phyloP scores from a whole-genome alignment of 1,284 basidiomycete species.

The Puccinia hordei region DNA sequence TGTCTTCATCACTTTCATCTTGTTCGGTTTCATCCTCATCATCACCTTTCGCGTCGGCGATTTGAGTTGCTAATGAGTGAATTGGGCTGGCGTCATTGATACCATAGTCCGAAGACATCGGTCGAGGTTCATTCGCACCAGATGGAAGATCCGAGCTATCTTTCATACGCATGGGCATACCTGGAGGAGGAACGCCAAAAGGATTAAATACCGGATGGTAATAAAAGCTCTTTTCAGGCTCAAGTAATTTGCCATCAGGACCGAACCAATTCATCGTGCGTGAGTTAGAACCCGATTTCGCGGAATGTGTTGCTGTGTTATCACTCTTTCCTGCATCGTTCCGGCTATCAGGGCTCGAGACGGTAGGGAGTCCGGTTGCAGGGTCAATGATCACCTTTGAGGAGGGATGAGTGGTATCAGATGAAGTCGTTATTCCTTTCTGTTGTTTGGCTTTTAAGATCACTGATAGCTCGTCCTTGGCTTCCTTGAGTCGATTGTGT shows the following conservation, averaged over 20 bases:
- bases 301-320: not conserved
- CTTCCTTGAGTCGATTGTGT: constrained; percentile 36
- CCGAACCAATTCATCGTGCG: constrained; percentile 49
- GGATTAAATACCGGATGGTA: constrained; percentile 59
- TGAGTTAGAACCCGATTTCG: constrained; percentile 2
- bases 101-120: not conserved
- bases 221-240: constrained; percentile 58
- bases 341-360: not conserved
- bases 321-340: not conserved
- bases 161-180: constrained; percentile 56
- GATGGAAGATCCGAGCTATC: constrained; percentile 7
- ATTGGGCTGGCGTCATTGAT: not conserved
- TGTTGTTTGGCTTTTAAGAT: constrained; percentile 36
- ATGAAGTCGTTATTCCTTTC: not conserved
- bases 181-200: constrained; percentile 59
- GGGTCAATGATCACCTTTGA: constrained; percentile 44
- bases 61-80: not conserved
- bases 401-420: not conserved
- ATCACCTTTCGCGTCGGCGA: not conserved
- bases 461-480: constrained; percentile 19
- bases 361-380: constrained; percentile 38
- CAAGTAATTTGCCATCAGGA: constrained; percentile 48
- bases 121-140: not conserved
- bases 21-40: constrained; percentile 25
- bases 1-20: constrained; percentile 35